Percentiles rank a stretch among this genome's conserved stretches.
These are phyloP conservation scores for Hypoxylon sp. DNA, from an alignment of 2,329 filamentous ascomycete genomes.

Conservation along the genomic window DNA sequence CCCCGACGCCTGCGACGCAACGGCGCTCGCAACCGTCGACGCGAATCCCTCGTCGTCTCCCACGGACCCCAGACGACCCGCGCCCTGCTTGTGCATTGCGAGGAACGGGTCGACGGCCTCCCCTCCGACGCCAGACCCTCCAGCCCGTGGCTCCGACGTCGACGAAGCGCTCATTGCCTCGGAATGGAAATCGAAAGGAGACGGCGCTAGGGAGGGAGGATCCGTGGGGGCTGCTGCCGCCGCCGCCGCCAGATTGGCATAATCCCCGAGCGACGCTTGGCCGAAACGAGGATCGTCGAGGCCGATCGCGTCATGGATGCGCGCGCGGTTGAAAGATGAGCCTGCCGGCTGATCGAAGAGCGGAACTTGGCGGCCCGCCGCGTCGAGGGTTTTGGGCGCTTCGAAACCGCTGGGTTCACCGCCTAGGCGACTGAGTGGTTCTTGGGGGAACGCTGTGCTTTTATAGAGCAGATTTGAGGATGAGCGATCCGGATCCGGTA, in stretches of 20 bases:
- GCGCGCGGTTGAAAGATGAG: constrained; percentile 25
- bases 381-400: constrained; percentile 13
- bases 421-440: constrained; percentile 3
- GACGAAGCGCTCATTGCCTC: constrained; percentile 9
- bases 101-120: not conserved
- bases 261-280: constrained; percentile 31
- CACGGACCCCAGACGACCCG: not conserved
- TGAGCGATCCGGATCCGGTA: constrained; percentile 9
- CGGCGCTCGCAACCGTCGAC: not conserved
- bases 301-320: constrained; percentile 30
- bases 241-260: constrained; percentile 19
- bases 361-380: constrained; percentile 30
- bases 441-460: constrained; percentile 8
- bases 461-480: constrained; percentile 23
- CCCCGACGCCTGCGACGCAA: not conserved
- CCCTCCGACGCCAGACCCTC: not conserved
- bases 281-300: constrained; percentile 30
- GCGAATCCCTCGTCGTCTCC: not conserved
- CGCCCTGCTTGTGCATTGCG: not conserved
- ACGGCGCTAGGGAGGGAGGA: constrained; percentile 1
- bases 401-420: constrained; percentile 24
- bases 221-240: constrained; percentile 7
- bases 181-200: constrained; percentile 31
- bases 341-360: constrained; percentile 34
- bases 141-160: constrained; percentile 5